Percentiles rank a stretch among this genome's conserved stretches.
These are phyloP conservation scores for Mycena pura DNA, from an alignment of 768 basidiomycete species.

Conservation along the genomic window DNA sequence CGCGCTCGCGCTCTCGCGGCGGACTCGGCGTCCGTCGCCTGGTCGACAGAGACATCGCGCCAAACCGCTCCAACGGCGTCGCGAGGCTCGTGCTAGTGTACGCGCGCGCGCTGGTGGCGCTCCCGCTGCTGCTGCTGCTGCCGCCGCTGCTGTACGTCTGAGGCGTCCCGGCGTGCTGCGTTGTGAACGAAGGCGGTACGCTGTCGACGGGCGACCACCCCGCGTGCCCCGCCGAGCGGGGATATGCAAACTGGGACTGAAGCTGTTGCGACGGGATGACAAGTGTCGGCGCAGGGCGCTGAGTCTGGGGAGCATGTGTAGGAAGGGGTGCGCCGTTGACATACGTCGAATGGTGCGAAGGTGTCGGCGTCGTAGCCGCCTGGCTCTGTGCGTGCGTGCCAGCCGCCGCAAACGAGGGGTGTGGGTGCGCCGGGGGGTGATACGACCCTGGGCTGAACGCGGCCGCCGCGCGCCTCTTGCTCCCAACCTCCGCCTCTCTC, in stretches of 20 bases:
- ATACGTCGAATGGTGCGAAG: background rate
- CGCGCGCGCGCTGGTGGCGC: too few species aligned
- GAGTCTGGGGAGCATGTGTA: background rate
- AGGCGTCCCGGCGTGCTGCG: too few species aligned
- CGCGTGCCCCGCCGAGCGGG: background rate
- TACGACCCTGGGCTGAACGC: slow-evolving; percentile 25
- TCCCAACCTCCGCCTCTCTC: background rate
- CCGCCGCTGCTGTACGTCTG: background rate
- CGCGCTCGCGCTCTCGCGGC: background rate
- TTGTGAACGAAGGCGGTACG: background rate
- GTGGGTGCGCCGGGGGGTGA: slow-evolving; percentile 8
- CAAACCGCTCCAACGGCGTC: slow-evolving; percentile 25
- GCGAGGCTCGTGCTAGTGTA: too few species aligned
- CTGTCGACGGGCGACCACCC: background rate
- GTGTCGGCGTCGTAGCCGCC: background rate
- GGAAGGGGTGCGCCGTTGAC: background rate
- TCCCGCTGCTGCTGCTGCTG: background rate
- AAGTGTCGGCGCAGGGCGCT: slow-evolving; percentile 18
- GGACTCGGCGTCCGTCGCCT: background rate
- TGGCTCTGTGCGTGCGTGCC: background rate
- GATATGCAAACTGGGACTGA: background rate
- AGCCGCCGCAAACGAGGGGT: background rate
- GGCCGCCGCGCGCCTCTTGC: slow-evolving; percentile 17
- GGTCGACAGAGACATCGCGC: slow-evolving; percentile 19
- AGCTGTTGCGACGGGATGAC: slow-evolving; percentile 16